phyloP scores from a whole-genome alignment of 805 yeast genomes.

The Candida orba region DNA sequence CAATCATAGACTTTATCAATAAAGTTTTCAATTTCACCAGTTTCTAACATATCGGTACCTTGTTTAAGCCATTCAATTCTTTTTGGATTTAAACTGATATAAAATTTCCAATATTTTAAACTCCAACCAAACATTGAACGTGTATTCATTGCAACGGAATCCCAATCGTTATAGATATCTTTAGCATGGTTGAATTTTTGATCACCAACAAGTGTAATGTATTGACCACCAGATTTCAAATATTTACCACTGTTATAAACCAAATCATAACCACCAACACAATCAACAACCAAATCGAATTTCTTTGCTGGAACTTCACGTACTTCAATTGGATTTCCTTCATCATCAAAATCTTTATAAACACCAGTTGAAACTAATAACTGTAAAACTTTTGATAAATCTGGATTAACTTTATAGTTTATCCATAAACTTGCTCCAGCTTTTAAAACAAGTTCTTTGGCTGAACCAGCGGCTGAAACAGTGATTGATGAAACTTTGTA shows the following conservation, averaged over 20 bases:
- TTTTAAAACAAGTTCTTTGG: constrained; percentile 34
- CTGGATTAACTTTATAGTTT: constrained; percentile 35
- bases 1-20: constrained; percentile 54
- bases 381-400: constrained; percentile 15
- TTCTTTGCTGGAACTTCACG: constrained; percentile 22
- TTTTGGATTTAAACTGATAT: constrained; percentile 27
- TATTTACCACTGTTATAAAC: constrained; percentile 30
- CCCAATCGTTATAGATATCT: constrained; percentile 31
- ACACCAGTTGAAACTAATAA: constrained; percentile 24
- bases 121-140: constrained; percentile 23
- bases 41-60: constrained; percentile 39
- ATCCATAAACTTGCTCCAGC: constrained; percentile 48
- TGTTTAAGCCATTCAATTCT: constrained; percentile 31
- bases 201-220: constrained; percentile 61
- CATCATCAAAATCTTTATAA: constrained; percentile 24
- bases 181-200: constrained; percentile 32
- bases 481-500: constrained; percentile 46
- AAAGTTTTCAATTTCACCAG: constrained; percentile 33
- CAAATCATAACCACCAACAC: constrained; percentile 59
- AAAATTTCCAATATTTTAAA: constrained; percentile 30
- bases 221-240: constrained; percentile 44
- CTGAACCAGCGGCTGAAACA: constrained; percentile 49
- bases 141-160: constrained; percentile 27
- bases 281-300: constrained; percentile 64
- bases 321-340: constrained; percentile 21